A percentile compares a stretch with the other conserved stretches of the same genome.
These are phyloP conservation scores for Penstemon newberryi DNA, from an alignment of 257 asterid genomes.

Conservation along the genomic window DNA sequence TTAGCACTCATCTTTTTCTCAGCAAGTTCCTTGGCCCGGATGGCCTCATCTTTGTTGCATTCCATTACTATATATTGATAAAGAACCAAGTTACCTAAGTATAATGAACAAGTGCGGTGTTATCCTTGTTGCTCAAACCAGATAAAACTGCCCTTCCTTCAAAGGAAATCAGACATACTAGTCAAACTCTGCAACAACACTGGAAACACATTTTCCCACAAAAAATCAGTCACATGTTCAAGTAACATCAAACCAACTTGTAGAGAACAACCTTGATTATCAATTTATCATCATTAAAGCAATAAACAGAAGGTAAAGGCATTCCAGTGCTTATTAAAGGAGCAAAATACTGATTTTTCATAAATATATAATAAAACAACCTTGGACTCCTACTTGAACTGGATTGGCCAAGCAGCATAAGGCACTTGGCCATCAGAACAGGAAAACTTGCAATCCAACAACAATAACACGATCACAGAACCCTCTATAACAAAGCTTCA, in stretches of 20 bases:
- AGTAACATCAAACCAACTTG: not conserved
- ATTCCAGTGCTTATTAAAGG: slow-evolving; percentile 10
- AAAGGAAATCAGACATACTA: not conserved
- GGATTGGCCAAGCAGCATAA: slow-evolving; percentile 5
- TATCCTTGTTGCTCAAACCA: slow-evolving; percentile 23
- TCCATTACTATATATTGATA: slow-evolving; percentile 46
- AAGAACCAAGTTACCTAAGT: slow-evolving; percentile 10
- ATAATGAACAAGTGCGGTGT: not conserved
- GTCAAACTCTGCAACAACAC: slow-evolving; percentile 28
- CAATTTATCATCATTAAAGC: slow-evolving; percentile 2
- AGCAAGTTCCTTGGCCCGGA: slow-evolving; percentile 65
- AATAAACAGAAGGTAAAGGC: slow-evolving; percentile 5
- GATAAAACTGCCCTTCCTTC: not conserved
- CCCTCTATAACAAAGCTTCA: not conserved
- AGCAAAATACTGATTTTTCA: not conserved
- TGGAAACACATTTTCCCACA: not conserved
- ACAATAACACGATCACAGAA: slow-evolving; percentile 2
- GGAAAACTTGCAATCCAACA: slow-evolving; percentile 16
- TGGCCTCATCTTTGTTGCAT: slow-evolving; percentile 86
- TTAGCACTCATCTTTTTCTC: slow-evolving; percentile 62
- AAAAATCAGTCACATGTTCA: not conserved
- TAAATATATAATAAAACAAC: slow-evolving; percentile 11
- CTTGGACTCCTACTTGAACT: slow-evolving; percentile 17
- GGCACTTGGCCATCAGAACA: slow-evolving; percentile 2
- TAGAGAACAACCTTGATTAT: not conserved